A percentile compares a stretch with the other conserved stretches of the same genome.
Evolutionary conservation across 1,284 basidiomycete species (phyloP).

Genomic region (Puccinia triticina): DNA sequence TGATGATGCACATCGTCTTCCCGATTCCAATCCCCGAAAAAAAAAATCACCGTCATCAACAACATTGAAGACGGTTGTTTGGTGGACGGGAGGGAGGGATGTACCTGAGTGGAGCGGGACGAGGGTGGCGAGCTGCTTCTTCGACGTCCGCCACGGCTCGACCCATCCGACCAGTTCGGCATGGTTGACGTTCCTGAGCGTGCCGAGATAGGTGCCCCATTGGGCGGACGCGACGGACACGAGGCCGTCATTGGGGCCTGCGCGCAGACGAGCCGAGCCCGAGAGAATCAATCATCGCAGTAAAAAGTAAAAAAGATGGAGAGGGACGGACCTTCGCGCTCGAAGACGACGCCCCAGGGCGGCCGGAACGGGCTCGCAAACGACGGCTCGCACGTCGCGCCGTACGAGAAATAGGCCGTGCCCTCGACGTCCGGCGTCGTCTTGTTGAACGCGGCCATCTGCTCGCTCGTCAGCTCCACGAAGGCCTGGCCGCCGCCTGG

Average conservation of each 20-base stretch:
- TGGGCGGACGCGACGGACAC: constrained; percentile 79
- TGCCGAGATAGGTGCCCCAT: constrained; percentile 67
- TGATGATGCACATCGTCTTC: not conserved
- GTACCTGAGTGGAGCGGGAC: not conserved
- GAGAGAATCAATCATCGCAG: not conserved
- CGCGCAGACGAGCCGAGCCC: too few relatives aligned
- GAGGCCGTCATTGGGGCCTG: constrained; percentile 74
- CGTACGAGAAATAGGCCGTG: constrained; percentile 89
- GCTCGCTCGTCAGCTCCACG: constrained; percentile 77
- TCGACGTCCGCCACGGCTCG: constrained; percentile 56
- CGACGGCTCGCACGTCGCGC: constrained; percentile 82
- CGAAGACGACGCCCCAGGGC: constrained; percentile 8
- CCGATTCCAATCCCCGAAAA: not conserved
- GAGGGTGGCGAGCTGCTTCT: not conserved
- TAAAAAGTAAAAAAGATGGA: constrained; percentile 63
- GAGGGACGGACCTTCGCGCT: constrained; percentile 66
- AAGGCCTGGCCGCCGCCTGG: constrained; percentile 85
- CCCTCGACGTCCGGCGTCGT: constrained; percentile 74
- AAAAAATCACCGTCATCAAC: not conserved
- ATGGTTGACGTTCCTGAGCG: constrained; percentile 80
- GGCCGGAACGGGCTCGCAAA: constrained; percentile 71
- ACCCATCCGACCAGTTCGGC: constrained; percentile 70
- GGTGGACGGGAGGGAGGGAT: too few relatives aligned
- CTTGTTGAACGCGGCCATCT: constrained; percentile 85
- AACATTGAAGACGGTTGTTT: not conserved